Conservation (phyloP, 805 yeast species). For the Debaryomyces castellii region DNA sequence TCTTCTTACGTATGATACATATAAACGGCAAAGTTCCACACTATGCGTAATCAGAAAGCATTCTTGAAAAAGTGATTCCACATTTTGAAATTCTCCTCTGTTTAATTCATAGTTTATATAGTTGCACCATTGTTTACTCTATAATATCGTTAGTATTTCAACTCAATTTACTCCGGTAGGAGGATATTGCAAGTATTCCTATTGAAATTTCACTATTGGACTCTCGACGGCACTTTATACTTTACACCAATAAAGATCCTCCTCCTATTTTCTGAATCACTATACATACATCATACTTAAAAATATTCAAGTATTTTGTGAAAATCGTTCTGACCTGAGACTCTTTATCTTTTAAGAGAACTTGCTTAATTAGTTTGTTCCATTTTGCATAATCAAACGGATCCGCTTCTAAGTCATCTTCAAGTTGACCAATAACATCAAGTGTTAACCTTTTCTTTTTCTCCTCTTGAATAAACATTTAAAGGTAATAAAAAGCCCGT, state of each 20-base stretch:
- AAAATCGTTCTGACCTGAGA: conserved; percentile 60
- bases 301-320: conserved; percentile 59
- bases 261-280: too few relatives aligned
- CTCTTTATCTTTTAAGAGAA: conserved; percentile 50
- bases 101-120: conserved; percentile 66
- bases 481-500: background rate
- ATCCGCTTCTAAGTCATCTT: conserved; percentile 50
- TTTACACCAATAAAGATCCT: too few relatives aligned
- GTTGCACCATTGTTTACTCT: conserved; percentile 61
- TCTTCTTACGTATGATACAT: conserved; percentile 74
- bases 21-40: conserved; percentile 72
- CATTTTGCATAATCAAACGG: conserved; percentile 58
- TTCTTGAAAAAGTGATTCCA: conserved; percentile 63
- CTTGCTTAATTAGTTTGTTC: conserved; percentile 53
- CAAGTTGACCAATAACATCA: conserved; percentile 60
- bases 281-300: conserved; percentile 56
- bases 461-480: conserved; percentile 11
- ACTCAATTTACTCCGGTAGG: too few relatives aligned
- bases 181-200: too few relatives aligned
- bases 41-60: conserved; percentile 63
- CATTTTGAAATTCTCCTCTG: conserved; percentile 63
- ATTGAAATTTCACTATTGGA: too few relatives aligned
- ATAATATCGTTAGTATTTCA: conserved; percentile 18
- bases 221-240: too few relatives aligned
- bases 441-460: conserved; percentile 27